Evolutionary conservation across 139 green algal species (phyloP).

Genomic region (Pedinophyceae sp.): DNA sequence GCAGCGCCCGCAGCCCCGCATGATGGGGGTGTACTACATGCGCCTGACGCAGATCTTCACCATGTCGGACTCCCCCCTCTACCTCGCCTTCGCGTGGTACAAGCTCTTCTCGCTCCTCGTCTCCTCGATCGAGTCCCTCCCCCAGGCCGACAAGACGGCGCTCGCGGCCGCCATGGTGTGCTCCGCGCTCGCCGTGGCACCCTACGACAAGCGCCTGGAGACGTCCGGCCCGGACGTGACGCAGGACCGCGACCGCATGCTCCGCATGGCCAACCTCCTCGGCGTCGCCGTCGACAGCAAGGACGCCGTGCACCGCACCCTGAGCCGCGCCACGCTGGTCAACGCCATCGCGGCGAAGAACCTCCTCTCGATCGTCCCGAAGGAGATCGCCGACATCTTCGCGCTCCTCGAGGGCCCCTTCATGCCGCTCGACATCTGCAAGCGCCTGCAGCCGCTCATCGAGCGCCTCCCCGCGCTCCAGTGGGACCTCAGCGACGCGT

Average conservation of each 20-base stretch:
- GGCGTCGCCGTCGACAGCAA: conserved; percentile 51
- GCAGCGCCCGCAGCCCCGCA: conserved; percentile 58
- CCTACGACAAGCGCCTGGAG: conserved; percentile 50
- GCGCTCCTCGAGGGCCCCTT: conserved; percentile 3
- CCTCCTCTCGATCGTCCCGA: not conserved
- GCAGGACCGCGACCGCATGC: conserved; percentile 67
- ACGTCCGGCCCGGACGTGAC: not conserved
- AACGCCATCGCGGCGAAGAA: not conserved
- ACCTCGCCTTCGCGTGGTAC: conserved; percentile 87
- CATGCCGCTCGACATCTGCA: conserved; percentile 6
- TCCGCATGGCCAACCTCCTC: conserved; percentile 87
- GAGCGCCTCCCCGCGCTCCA: conserved; percentile 5
- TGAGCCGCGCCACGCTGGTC: conserved; percentile 4
- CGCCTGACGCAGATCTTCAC: conserved; percentile 79
- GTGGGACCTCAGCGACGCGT: conserved; percentile 2
- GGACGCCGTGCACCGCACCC: not conserved
- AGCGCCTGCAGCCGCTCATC: conserved; percentile 1
- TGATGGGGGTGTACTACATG: conserved; percentile 93
- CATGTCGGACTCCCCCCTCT: conserved; percentile 69
- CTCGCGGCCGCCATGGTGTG: conserved; percentile 62
- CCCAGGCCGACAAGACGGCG: conserved; percentile 35
- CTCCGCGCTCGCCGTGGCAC: conserved; percentile 72
- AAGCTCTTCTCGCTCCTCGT: conserved; percentile 84
- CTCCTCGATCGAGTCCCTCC: conserved; percentile 71
- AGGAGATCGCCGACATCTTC: conserved; percentile 8